Base-by-base conservation (phyloP, 371 early-diverging fungal genomes). In the Mucor lusitanicus region DNA sequence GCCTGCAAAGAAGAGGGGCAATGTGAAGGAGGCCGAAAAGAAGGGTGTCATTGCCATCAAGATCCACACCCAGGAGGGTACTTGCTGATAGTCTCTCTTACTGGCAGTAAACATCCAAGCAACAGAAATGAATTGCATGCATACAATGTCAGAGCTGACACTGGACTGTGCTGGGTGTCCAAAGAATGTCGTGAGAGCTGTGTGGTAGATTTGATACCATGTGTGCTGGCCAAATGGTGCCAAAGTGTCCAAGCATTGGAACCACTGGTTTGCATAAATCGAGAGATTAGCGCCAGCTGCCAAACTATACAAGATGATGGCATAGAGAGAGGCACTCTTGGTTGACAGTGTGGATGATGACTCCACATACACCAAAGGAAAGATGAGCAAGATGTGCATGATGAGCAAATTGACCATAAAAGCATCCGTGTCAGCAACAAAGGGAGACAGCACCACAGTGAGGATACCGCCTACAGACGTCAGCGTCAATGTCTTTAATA, bases 1-100 rank as follows among this genome's bases (percentile, higher is more conserved):
- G 54, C 71, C 73, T 27, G 80, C 83, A 13, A 85, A 71, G 27
- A 72, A 84, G 6, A 87, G 19, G 0, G 87, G 87, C 27, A 87
- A 59, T 13, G 83, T 79, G 2, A 84, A 79, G 17, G 85, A 79
- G 28, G 79, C 77, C 1, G 87, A 82, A 6, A 84, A 60, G 2
- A 82, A 23, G 2, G 84, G 83, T 27, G 84, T 79, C 3, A 72
- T 12, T 0, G 70, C 12, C 0, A 76, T 65, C 33, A 75, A 57
- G 0, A 64, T 25, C 54, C 65, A 21, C 8, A 59, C 57, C 53
- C 58, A 28, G 15, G 8, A 33, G 12, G 73, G 67, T 21, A 72
- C 3, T 0, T 28, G 5, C 32, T 57, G 46, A 15, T 19, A 50
- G 13, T 54, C n/a, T 13, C 7, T 37, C 42, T 55, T 42, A 7